A percentile compares a stretch with the other conserved stretches of the same genome.
Conservation (phyloP, 169 alveolate genomes). For the Besnoitia besnoiti region DNA sequence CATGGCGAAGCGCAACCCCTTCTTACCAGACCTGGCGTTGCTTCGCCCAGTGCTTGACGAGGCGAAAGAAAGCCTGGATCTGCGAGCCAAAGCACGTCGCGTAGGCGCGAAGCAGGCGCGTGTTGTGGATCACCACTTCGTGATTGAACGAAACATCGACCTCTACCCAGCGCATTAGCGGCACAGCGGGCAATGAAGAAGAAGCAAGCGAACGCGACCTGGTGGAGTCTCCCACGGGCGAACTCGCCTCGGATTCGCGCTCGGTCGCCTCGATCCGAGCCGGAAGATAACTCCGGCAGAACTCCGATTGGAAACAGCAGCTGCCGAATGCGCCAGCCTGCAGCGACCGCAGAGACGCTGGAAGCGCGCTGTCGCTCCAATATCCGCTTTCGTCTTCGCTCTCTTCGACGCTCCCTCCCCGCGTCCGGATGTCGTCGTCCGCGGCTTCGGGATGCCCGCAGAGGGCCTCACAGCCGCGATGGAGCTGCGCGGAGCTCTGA, state of each 20-base stretch:
- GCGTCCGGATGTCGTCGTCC: not conserved
- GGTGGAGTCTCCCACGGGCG: no score
- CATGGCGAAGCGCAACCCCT: no score
- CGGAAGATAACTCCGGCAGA: not conserved
- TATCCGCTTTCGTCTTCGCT: not conserved
- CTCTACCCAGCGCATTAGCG: constrained; percentile 34
- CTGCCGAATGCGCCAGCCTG: not conserved
- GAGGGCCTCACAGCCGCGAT: no score
- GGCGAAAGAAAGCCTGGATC: constrained; percentile 25
- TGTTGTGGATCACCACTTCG: constrained; percentile 38
- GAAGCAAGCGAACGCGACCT: not conserved
- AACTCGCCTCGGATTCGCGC: no score
- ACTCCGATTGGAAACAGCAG: not conserved
- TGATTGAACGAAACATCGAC: constrained; percentile 46
- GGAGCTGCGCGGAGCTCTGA: no score
- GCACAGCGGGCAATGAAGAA: not conserved
- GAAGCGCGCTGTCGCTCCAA: constrained; percentile 18
- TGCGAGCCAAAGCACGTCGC: not conserved
- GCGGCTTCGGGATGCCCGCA: not conserved
- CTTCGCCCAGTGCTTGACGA: constrained; percentile 45
- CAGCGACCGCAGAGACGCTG: not conserved
- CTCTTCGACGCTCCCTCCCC: not conserved
- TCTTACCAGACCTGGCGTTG: constrained; percentile 28
- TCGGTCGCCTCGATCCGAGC: not conserved
- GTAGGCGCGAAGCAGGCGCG: constrained; percentile 44